Base-by-base conservation (phyloP, 163 green algal genomes). In the Scenedesmus sp. region DNA sequence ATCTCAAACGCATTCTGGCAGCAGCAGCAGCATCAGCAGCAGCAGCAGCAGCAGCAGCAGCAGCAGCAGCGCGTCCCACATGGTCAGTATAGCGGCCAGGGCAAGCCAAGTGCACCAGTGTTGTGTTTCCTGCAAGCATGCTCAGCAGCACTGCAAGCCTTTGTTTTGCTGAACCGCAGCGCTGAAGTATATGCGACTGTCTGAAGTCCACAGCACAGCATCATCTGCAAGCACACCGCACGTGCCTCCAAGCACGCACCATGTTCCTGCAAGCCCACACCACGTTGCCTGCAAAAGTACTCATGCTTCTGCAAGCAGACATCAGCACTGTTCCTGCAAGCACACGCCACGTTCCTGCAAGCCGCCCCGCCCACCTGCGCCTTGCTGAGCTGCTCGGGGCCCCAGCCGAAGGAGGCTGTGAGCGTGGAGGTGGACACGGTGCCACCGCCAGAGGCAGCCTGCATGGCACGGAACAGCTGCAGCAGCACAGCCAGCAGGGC, bases 401-500 rank as follows among this genome's bases (percentile, higher is more conserved):
- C 23, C 70, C 70, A 79, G 70, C 70, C 70, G 23, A 79, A 52
- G 5, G 70, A 79, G 23, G 10, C 10, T 3, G 70, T 79, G 70
- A 79, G 70, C 23, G 23, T 79, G 70, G 70, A 52, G 70, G 70
- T 79, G 70, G 70, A 79, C 2, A 79, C 70, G 23, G 70, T 79
- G 70, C 23, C 70, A 23, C 70, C 70, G 0, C 4, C 70, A 79
- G 70, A 23, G 18, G 70, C 70, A 23, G 4, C 23, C 70, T 79
- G 70, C 70, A 79, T 79, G 70, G 46, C 23, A n/a, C 70, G 70
- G 70, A 79, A 79, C 70, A 79, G 70, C 70, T 79, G 70, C 70
- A 52, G 70, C 70, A 79, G 20, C 70, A 79, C 23, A 79, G 23
- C 10, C 70, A 13, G 23, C 70, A 79, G 70, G 4, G 4, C 23